Conservation (phyloP, 495 filamentous ascomycete genomes). For the Aspergillus sclerotiicarbonarius region DNA sequence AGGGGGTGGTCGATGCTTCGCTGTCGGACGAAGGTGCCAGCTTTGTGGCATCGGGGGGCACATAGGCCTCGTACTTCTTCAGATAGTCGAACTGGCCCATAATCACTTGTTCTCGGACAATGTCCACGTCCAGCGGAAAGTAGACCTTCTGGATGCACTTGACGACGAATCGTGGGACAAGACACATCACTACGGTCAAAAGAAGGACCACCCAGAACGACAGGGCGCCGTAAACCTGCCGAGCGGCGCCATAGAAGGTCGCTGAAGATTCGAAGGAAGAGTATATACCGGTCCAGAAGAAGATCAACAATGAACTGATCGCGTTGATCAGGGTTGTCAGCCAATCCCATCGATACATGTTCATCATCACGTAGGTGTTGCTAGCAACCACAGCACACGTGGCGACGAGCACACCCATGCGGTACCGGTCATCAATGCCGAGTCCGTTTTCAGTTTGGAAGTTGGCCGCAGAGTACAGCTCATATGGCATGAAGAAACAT, state of each 20-base stretch:
- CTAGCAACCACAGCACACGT: conserved; percentile 71
- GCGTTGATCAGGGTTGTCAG: conserved; percentile 71
- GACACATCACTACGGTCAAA: conserved; percentile 67
- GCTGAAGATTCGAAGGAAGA: conserved; percentile 62
- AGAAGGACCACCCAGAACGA: conserved; percentile 80
- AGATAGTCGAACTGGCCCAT: conserved; percentile 72
- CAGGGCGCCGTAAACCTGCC: conserved; percentile 72
- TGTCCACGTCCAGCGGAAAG: conserved; percentile 86
- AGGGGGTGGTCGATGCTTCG: conserved; percentile 50
- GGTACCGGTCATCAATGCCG: conserved; percentile 66
- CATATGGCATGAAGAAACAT: conserved; percentile 84
- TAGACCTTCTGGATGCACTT: conserved; percentile 88
- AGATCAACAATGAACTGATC: conserved; percentile 81
- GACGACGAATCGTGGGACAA: conserved; percentile 77
- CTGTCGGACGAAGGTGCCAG: conserved; percentile 21
- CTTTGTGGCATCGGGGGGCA: conserved; percentile 28
- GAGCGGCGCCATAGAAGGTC: conserved; percentile 72
- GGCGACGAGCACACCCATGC: conserved; percentile 78
- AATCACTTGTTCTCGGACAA: conserved; percentile 84
- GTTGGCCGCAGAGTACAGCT: conserved; percentile 63
- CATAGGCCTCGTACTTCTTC: conserved; percentile 44
- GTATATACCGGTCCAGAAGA: conserved; percentile 93
- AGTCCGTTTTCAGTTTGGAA: conserved; percentile 66
- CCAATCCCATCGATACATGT: conserved; percentile 97
- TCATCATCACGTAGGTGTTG: conserved; percentile 89